A percentile compares a stretch with the other conserved stretches of the same genome.
Evolutionary conservation across 1,284 basidiomycete species (phyloP).

Genomic region (Microbotryum silenes-acaulis): DNA sequence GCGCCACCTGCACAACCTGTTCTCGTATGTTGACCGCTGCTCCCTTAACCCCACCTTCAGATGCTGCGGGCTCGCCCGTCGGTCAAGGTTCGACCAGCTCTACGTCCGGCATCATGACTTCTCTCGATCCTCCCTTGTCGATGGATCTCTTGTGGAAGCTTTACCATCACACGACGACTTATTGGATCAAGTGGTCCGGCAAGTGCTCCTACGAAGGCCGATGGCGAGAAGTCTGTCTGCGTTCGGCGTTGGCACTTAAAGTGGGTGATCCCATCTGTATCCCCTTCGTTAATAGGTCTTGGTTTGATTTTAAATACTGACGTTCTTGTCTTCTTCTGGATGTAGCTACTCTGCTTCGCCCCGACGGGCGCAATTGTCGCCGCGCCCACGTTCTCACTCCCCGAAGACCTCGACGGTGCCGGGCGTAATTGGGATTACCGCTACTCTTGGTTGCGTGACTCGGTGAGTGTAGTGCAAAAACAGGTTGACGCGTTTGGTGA

Average conservation of each 20-base stretch:
- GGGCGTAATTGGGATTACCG: conserved; percentile 64
- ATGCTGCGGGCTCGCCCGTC: no score
- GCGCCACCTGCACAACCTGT: no score
- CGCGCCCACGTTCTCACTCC: conserved; percentile 84
- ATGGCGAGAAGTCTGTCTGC: conserved; percentile 87
- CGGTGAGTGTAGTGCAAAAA: conserved; percentile 35
- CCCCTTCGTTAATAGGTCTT: conserved; percentile 6
- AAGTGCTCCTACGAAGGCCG: conserved; percentile 73
- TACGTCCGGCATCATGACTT: no score
- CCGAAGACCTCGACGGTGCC: conserved; percentile 73
- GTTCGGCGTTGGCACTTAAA: conserved; percentile 76
- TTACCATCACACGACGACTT: conserved; percentile 61
- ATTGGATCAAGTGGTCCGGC: conserved; percentile 78
- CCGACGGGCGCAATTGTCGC: conserved; percentile 81
- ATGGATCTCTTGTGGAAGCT: conserved; percentile 9
- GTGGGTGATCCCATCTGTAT: conserved; percentile 7
- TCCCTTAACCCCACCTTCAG: no score
- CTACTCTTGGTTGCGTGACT: conserved; percentile 64
- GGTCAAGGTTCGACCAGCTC: no score
- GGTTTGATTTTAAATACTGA: neutral
- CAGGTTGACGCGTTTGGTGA: no score
- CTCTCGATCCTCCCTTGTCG: conserved; percentile 17
- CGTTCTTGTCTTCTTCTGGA: no score
- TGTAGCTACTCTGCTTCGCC: conserved; percentile 64
- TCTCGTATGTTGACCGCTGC: no score